Base-by-base conservation (phyloP, 371 early-diverging fungal genomes). In the Quaeritorhiza haematococci region DNA sequence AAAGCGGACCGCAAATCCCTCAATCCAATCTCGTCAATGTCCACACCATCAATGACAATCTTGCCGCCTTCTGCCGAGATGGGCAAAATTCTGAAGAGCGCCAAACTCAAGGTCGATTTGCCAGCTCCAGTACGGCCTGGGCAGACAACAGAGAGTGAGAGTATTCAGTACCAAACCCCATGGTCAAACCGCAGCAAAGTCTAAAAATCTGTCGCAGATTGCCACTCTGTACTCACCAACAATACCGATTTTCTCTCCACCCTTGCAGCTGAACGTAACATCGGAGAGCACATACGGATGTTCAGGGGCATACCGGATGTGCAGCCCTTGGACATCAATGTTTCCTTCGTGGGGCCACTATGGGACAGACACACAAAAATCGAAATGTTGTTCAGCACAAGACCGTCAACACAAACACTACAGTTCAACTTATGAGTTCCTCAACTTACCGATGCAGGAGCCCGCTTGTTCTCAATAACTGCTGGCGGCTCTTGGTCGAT, bases 401-500 rank as follows among this genome's bases (percentile, higher is more conserved):
- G n/a, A n/a, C n/a, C n/a, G n/a, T n/a, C n/a, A n/a, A n/a, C n/a
- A n/a, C n/a, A n/a, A n/a, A n/a, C n/a, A n/a, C n/a, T n/a, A n/a
- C n/a, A 28, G 30, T 50, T 50, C 50, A 29, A 19, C 8, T 6
- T 29, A 8, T 29, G 23, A 30, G 32, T 19, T 50, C 28, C 7
- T 50, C 33, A 17, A 30, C 7, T 8, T 7, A 50, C 30, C 6
- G 32, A 28, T 26, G 10, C 57, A 35, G 73, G 69, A 23, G 83
- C 82, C 5, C 80, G 69, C 49, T 61, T 57, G 66, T 0, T 59
- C 28, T 62, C 62, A 28, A 83, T 66, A 43, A 83, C 62, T 2
- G 69, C 71, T 19, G 84, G 66, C 4, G 88, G 82, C 54, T 92
- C 92, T 70, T 90, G 82, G 33, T 85, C 87, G 27, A 91, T 61